Percentiles rank a stretch among this genome's conserved stretches.
phyloP scores from a whole-genome alignment of 129 eudicot species.

The Flaveria ramosissima region DNA sequence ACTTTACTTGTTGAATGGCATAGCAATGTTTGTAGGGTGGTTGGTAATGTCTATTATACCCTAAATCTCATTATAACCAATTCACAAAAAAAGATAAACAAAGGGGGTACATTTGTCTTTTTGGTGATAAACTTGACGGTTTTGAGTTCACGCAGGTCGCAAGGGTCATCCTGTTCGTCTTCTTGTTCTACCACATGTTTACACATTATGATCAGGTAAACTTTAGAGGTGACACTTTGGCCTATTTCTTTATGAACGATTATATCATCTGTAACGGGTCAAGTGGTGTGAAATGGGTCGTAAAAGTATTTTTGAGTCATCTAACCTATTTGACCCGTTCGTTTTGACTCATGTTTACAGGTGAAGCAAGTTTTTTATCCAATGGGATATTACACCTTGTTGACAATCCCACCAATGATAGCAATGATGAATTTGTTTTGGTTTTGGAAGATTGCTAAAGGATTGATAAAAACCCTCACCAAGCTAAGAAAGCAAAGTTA shows the following conservation, averaged over 20 bases:
- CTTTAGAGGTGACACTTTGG: neutral
- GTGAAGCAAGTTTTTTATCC: slow-evolving; percentile 58
- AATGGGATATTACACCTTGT: slow-evolving; percentile 67
- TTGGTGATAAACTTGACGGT: slow-evolving; percentile 8
- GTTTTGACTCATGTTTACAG: slow-evolving; percentile 39
- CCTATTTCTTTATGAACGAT: neutral
- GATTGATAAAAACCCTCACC: slow-evolving; percentile 73
- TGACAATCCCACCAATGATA: slow-evolving; percentile 53
- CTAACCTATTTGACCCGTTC: neutral
- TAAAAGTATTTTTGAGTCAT: slow-evolving; percentile 1
- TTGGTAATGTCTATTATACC: slow-evolving; percentile 56
- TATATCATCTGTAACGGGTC: neutral
- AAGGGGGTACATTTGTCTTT: neutral
- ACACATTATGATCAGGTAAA: slow-evolving; percentile 75
- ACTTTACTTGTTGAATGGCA: slow-evolving; percentile 65
- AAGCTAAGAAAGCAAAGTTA: slow-evolving; percentile 47
- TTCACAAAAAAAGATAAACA: neutral
- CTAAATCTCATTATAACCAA: slow-evolving; percentile 1
- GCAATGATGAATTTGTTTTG: slow-evolving; percentile 75
- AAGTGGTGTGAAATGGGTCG: neutral
- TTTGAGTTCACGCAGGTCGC: slow-evolving; percentile 54
- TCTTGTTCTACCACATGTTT: slow-evolving; percentile 73
- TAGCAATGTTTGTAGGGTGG: slow-evolving; percentile 84
- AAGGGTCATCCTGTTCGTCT: slow-evolving; percentile 62
- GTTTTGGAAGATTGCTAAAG: slow-evolving; percentile 89